A percentile compares a stretch with the other conserved stretches of the same genome.
These are phyloP conservation scores for Fusarium burgessii DNA, from an alignment of 2,329 filamentous ascomycete species.

Conservation along the genomic window DNA sequence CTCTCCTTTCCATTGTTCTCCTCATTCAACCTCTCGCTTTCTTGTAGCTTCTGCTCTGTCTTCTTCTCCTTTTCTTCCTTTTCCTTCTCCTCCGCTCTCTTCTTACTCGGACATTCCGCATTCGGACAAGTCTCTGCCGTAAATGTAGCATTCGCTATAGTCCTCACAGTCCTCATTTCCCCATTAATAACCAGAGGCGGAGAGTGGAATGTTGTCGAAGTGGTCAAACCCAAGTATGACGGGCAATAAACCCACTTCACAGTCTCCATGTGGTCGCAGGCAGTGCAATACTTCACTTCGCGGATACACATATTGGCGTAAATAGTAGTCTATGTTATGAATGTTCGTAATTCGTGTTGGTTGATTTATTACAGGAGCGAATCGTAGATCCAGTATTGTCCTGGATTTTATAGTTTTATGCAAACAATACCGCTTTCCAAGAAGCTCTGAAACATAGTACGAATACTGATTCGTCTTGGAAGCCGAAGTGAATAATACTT, in stretches of 20 bases:
- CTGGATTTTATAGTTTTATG: neutral
- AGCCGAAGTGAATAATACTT: neutral
- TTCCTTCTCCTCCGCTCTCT: neutral
- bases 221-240: neutral
- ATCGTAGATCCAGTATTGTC: neutral
- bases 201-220: neutral
- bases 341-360: accelerated
- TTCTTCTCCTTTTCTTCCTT: neutral
- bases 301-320: neutral
- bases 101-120: neutral
- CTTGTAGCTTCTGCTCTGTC: neutral
- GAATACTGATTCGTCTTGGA: accelerated
- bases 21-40: neutral
- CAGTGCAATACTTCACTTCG: neutral
- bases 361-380: accelerated
- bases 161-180: neutral
- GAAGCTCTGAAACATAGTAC: too few species aligned
- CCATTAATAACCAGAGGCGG: neutral
- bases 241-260: neutral
- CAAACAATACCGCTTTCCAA: too few species aligned
- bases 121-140: neutral
- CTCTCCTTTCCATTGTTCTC: accelerated
- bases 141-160: neutral
- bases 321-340: accelerated
- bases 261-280: neutral